A percentile compares a stretch with the other conserved stretches of the same genome.
Evolutionary conservation across 306 rosid genomes (phyloP).

Genomic region (Abrus precatorius): DNA sequence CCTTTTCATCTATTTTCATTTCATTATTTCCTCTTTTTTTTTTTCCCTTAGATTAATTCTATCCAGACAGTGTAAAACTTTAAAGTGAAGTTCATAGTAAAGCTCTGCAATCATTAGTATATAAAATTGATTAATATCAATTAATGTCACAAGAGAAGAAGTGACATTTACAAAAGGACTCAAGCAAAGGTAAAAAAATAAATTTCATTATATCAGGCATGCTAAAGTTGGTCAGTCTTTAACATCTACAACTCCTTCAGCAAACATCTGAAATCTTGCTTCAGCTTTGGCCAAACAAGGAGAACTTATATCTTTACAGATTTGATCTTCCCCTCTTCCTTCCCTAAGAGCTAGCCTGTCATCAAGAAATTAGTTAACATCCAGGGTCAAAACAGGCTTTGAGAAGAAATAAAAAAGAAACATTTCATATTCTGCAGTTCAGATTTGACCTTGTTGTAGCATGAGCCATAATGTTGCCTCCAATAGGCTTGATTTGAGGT

Average conservation of each 20-base stretch:
- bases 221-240: constrained; percentile 67
- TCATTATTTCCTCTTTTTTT: too few relatives aligned
- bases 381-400: background rate
- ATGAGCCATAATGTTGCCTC: too few relatives aligned
- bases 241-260: background rate
- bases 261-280: too few relatives aligned
- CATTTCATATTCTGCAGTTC: too few relatives aligned
- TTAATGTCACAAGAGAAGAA: background rate
- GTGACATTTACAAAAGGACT: constrained; percentile 33
- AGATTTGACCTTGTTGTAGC: too few relatives aligned
- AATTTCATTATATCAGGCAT: background rate
- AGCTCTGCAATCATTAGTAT: background rate
- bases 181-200: background rate
- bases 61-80: background rate
- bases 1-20: too few relatives aligned
- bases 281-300: constrained; percentile 71
- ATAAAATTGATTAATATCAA: background rate
- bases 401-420: too few relatives aligned
- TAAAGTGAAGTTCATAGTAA: background rate
- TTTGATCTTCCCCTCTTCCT: constrained; percentile 94
- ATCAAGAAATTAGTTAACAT: constrained; percentile 25
- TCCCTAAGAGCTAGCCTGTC: constrained; percentile 84
- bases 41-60: too few relatives aligned
- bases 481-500: constrained; percentile 16
- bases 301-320: constrained; percentile 95